These are phyloP conservation scores for Phylloporus sp. DNA, from an alignment of 768 basidiomycete genomes.

Conservation along the genomic window DNA sequence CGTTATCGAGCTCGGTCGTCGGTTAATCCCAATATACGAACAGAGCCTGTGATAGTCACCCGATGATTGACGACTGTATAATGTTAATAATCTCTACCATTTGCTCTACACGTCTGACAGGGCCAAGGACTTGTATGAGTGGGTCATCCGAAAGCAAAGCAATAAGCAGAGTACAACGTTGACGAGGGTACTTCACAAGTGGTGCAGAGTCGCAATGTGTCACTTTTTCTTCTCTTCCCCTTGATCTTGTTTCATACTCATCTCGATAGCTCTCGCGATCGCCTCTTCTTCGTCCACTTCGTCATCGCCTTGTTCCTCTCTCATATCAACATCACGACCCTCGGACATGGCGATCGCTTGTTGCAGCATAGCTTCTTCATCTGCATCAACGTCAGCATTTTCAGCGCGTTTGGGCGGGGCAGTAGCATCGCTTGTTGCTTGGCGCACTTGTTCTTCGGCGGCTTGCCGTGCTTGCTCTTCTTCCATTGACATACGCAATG, in stretches of 20 bases:
- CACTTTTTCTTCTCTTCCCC: slow-evolving; percentile 38
- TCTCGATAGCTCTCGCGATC: slow-evolving; percentile 85
- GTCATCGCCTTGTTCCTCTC: slow-evolving; percentile 50
- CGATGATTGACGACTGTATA: neutral
- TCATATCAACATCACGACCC: slow-evolving; percentile 50
- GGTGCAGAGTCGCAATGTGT: neutral
- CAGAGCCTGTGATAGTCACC: neutral
- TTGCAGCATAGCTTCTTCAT: slow-evolving; percentile 75
- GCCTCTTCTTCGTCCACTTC: slow-evolving; percentile 83
- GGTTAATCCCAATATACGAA: neutral
- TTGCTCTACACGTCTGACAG: neutral
- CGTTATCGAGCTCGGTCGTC: neutral
- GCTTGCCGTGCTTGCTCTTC: slow-evolving; percentile 82
- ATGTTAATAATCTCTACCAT: neutral
- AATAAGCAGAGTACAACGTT: neutral
- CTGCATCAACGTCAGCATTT: slow-evolving; percentile 51
- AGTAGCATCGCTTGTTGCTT: slow-evolving; percentile 22
- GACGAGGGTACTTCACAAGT: neutral
- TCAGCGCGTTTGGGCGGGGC: slow-evolving; percentile 20
- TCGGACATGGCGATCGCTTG: slow-evolving; percentile 76
- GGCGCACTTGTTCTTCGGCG: slow-evolving; percentile 38
- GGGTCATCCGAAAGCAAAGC: neutral
- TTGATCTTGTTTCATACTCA: slow-evolving; percentile 80
- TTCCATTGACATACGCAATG: slow-evolving; percentile 95
- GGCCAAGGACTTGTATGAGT: neutral